A percentile compares a stretch with the other conserved stretches of the same genome.
phyloP scores from a whole-genome alignment of 73 alveolate species.

The Paramecium tetraurelia region DNA sequence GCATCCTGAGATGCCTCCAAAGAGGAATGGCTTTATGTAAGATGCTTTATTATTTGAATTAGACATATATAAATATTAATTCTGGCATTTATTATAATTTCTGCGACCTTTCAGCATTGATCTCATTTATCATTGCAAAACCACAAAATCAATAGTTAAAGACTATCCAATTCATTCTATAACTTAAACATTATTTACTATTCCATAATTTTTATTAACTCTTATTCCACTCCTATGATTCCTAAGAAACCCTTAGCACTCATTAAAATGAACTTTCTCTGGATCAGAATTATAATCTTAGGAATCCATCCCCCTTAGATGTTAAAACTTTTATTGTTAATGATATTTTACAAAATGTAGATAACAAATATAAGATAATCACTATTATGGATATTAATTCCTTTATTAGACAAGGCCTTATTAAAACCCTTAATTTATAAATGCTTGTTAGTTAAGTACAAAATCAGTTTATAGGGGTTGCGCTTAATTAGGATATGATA shows the following conservation, averaged over 20 bases:
- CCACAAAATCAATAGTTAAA: background rate
- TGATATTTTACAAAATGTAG: background rate
- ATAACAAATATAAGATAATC: background rate
- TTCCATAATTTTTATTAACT: background rate
- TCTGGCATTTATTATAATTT: background rate
- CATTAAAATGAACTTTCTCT: too few relatives aligned
- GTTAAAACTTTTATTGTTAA: background rate
- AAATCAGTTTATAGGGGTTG: background rate
- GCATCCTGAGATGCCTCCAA: constrained; percentile 84
- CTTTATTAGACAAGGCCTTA: background rate
- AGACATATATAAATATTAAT: background rate
- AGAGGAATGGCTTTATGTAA: constrained; percentile 69
- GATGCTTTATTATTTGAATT: background rate
- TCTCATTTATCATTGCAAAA: background rate
- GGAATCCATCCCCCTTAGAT: too few relatives aligned
- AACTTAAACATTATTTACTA: background rate
- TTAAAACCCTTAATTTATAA: background rate
- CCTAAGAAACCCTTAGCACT: too few relatives aligned
- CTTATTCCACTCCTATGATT: background rate
- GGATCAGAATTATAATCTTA: too few relatives aligned
- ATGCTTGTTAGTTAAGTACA: background rate
- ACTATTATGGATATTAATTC: background rate
- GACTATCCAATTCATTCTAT: background rate
- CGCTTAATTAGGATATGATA: background rate
- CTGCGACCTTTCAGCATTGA: background rate